Evolutionary conservation across 768 basidiomycete genomes (phyloP), one percentile per base, ranked within the genome.

Genomic region (Harrya chromipes): DNA sequence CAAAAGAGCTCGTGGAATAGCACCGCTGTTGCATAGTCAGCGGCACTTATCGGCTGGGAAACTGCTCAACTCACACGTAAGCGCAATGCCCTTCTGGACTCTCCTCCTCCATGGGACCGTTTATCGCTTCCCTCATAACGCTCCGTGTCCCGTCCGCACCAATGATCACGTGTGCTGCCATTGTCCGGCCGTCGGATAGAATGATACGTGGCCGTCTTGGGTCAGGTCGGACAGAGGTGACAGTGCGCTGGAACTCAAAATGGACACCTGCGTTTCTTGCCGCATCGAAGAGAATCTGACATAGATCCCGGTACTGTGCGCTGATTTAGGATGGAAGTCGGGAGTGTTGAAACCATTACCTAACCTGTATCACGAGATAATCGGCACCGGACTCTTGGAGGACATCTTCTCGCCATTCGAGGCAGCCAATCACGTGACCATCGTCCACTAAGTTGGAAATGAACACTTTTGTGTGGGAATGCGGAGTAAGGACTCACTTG

Each of bases 81-180:
- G 76, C 66, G 31, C 71, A 72, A 55, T 71, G 46, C 14, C 63
- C 54, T 54, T 66, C 62, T 34, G 65, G 54, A 4, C 47, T 53
- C 23, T 66, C 60, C 12, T 67, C 60, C 13, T 66, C 51, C 35
- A 60, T 57, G 17, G 71, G 72, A 9, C 66, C 64, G 4, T 62
- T 64, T 27, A 74, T 58, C 3, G 75, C 58, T 19, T 69, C 54
- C 17, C 65, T 64, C 26, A 74, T 68, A 12, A 75, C 35, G 35
- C 81, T 82, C 27, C 69, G 64, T 44, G 74, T 72, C 12, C 85
- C 84, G 61, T 86, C 84, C 3, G 84, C 83, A 23, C 80, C 83
- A 16, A 85, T 73, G 42, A 85, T 66, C 29, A 84, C 65, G 58
- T 85, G 82, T 5, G 77, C 78, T 4, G 57, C 46, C 17, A 83